Conservation (phyloP, 2,329 filamentous ascomycete genomes). For the Fusarium graminum region DNA sequence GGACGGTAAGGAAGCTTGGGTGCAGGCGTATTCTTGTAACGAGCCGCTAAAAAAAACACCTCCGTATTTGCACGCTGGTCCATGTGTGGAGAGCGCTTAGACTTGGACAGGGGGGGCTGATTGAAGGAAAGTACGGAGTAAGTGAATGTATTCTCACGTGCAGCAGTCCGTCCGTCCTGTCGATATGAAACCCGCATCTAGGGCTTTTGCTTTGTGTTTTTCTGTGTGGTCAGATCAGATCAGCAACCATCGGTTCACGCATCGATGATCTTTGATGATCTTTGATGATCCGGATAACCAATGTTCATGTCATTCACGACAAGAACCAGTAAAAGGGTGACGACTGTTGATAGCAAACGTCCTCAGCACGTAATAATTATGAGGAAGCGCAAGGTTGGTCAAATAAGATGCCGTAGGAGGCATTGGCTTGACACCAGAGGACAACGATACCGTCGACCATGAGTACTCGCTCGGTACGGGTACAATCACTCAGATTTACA, state of each 20-base stretch:
- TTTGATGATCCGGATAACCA: conserved; percentile 6
- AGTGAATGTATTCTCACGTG: conserved; percentile 30
- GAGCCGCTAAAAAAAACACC: conserved; percentile 5
- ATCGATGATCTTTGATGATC: conserved; percentile 11
- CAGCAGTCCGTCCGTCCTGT: conserved; percentile 7
- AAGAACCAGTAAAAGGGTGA: background rate
- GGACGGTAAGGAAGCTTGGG: no score
- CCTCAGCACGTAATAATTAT: background rate
- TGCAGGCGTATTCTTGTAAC: conserved; percentile 19
- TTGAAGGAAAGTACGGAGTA: conserved; percentile 30
- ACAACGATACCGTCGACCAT: background rate
- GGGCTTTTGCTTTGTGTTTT: background rate
- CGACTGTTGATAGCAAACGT: conserved; percentile 8
- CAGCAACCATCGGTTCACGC: background rate
- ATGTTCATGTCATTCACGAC: conserved; percentile 24
- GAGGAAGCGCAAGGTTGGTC: background rate
- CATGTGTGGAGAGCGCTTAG: conserved; percentile 40
- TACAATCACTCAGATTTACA: no score
- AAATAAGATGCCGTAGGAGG: background rate
- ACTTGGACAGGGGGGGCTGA: conserved; percentile 14
- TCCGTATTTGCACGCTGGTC: conserved; percentile 30
- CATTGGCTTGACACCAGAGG: background rate
- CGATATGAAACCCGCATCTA: background rate
- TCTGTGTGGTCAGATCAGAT: background rate
- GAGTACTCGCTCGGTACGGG: no score